Evolutionary conservation across 2,329 filamentous ascomycete species (phyloP), one percentile per base, ranked within the genome.

Genomic region (Colletotrichum aenigma): DNA sequence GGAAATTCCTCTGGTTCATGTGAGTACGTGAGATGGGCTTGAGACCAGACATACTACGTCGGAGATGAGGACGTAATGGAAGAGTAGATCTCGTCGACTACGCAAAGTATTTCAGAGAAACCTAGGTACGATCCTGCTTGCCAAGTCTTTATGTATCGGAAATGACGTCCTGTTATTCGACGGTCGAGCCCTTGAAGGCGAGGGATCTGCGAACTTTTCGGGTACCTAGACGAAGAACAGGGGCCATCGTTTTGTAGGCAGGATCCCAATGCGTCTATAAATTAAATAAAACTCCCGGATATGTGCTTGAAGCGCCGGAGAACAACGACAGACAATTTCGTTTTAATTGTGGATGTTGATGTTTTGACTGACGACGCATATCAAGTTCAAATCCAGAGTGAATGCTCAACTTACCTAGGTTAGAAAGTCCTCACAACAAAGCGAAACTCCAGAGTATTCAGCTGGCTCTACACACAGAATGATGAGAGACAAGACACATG

Each of bases 401-500:
- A 3, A 43, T 43, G 38, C 18, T 2, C 18, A 43, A 43, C 38
- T n/a, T 43, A 43, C 36, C 4, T 43, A 10, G 8, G 38, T 10
- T 43, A 43, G 38, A n/a, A 18, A 43, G 8, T 2, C 38, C 8
- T n/a, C 18, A 6, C 38, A 12, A 43, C 9, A 0, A n/a, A n/a
- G 38, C 38, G 3, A 43, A 43, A 0, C 1, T n/a, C 38, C 5
- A 4, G 2, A 43, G 38, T 43, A n/a, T 10, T 43, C 38, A 43
- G 38, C 18, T 43, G 38, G 3, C 8, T 6, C 18, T 6, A 10
- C 5, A 43, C 4, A 3, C 38, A 43, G 1, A 1, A 43, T 10
- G 1, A 18, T n/a, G 38, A 10, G 4, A 43, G 38, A 43, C 18
- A 43, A n/a, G 1, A n/a, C 1, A 10, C 0, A n/a, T 2, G 8